phyloP scores from a whole-genome alignment of 176 grass and related monocot species.

The Pontederia paniculata region DNA sequence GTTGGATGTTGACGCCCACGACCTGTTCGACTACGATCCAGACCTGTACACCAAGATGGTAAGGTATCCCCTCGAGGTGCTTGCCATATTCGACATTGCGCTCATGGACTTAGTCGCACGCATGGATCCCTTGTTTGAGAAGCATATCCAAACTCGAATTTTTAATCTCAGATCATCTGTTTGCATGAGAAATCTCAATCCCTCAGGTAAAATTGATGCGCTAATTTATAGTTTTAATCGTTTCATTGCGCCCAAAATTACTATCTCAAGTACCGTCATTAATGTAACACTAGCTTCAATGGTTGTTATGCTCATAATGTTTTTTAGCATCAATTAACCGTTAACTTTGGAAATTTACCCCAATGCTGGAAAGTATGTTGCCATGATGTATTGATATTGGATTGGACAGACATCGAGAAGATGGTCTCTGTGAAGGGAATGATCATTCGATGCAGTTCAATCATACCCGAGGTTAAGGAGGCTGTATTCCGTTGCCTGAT shows the following conservation, averaged over 20 bases:
- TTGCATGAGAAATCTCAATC: slow-evolving; percentile 93
- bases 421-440: slow-evolving; percentile 96
- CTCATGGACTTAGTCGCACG: slow-evolving; percentile 91
- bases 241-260: no score
- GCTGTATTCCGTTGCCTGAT: slow-evolving; percentile 89
- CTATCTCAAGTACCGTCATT: no score
- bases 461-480: slow-evolving; percentile 94
- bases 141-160: slow-evolving; percentile 90
- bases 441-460: slow-evolving; percentile 86
- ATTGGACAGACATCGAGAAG: slow-evolving; percentile 74
- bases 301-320: not conserved
- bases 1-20: slow-evolving; percentile 75
- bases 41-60: slow-evolving; percentile 97
- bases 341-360: no score
- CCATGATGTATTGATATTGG: not conserved
- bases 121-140: slow-evolving; percentile 94
- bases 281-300: not conserved
- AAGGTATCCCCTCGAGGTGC: slow-evolving; percentile 88
- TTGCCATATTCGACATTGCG: slow-evolving; percentile 97
- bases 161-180: slow-evolving; percentile 81
- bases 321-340: no score
- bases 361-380: no score
- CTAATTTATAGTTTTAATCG: no score
- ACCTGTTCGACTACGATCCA: slow-evolving; percentile 89
- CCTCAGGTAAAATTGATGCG: slow-evolving; percentile 23